Percentiles rank a stretch among this genome's conserved stretches.
Conservation (phyloP, 352 stramenopile species). For the Phytophthora foliorum region DNA sequence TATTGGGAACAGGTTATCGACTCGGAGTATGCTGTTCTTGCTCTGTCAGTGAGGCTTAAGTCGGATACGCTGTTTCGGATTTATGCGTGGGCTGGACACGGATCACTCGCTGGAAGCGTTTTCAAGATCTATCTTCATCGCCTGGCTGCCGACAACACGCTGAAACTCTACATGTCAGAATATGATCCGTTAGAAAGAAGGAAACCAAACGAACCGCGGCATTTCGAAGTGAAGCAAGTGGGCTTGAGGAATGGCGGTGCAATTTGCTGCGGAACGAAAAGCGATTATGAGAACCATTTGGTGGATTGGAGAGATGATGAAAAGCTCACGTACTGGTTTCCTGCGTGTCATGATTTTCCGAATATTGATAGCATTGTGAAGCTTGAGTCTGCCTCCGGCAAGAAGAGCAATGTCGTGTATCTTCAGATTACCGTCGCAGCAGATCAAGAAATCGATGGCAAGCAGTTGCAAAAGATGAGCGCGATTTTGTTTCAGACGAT, state of each 20-base stretch:
- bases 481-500: slow-evolving; percentile 14
- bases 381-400: slow-evolving; percentile 10
- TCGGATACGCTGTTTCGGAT: slow-evolving; percentile 1
- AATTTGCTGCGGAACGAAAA: slow-evolving; percentile 24
- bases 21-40: slow-evolving; percentile 22
- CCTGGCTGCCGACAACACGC: slow-evolving; percentile 15
- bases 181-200: slow-evolving; percentile 13
- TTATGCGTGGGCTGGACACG: slow-evolving; percentile 9
- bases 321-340: slow-evolving; percentile 30
- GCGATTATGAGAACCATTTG: slow-evolving; percentile 8
- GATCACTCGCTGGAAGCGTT: slow-evolving; percentile 18
- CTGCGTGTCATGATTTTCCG: slow-evolving; percentile 25
- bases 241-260: slow-evolving; percentile 13
- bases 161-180: slow-evolving; percentile 17
- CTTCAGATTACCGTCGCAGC: slow-evolving; percentile 13
- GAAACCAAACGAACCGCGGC: slow-evolving; percentile 6
- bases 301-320: slow-evolving; percentile 19
- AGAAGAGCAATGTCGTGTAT: slow-evolving; percentile 20
- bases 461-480: slow-evolving; percentile 19
- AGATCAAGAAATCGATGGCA: slow-evolving; percentile 17
- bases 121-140: slow-evolving; percentile 26
- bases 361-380: slow-evolving; percentile 38
- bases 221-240: slow-evolving; percentile 17
- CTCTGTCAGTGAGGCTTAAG: slow-evolving; percentile 7
- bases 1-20: slow-evolving; percentile 26